Base-by-base conservation (phyloP, 176 grass and related monocot species). In the Tuctoria greenei region DNA sequence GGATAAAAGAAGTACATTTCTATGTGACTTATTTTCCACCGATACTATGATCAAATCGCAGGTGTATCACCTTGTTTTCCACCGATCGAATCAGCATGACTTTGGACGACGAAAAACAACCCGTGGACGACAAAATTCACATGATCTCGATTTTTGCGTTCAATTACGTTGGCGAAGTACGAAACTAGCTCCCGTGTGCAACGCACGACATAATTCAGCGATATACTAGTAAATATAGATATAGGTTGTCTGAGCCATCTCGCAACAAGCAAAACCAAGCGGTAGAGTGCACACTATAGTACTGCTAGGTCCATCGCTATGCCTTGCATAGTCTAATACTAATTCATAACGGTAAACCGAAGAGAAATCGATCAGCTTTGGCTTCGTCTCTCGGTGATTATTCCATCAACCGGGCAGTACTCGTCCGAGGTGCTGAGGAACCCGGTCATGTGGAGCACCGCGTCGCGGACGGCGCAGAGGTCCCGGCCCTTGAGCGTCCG, bases 401-500 rank as follows among this genome's bases (percentile, higher is more conserved):
- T 49, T 47, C 41, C 10, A 18, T 45, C 1, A 59, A 61, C 17
- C 41, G 14, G 25, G 7, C 44, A 7, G 60, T 74, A 59, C 50
- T 83, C 18, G n/a, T 82, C 79, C 44, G 79, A 58, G 51, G 21
- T 17, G 42, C 80, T 55, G 38, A 87, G 66, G 78, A 87, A 87
- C 18, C 85, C 85, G 41, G 80, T 87, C 85, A 87, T 73, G 51
- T 64, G 74, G 13, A 87, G 85, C 23, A 87, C 79, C 27, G 79
- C 62, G 77, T 79, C 62, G 51, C 85, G 79, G 51, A 87, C 79
- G 60, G 68, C 68, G n/a, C 66, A 55, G 38, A 87, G 64, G 76
- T 87, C 85, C 5, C 85, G 79, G 17, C 79, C 86, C 75, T 88
- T 88, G 67, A 88, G 74, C 80, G 86, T 88, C 42, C 85, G 80